A percentile compares a stretch with the other conserved stretches of the same genome.
Conservation (phyloP, 768 basidiomycete genomes). For the Leccinum rimulosum region DNA sequence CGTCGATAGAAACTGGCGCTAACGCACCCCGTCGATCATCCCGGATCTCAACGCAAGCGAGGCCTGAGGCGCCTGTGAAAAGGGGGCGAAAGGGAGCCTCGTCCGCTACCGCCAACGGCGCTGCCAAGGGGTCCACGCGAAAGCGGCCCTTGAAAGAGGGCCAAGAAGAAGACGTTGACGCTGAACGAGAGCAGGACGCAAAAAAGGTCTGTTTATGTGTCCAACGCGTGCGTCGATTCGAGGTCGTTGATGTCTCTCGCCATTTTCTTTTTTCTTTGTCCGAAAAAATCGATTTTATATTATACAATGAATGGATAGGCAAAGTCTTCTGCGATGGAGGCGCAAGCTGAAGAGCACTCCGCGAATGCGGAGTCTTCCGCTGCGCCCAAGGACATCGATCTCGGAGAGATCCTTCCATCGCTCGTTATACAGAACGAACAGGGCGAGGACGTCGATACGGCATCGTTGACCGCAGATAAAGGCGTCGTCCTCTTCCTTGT, state of each 20-base stretch:
- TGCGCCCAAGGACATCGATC: constrained; percentile 40
- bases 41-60: constrained; percentile 51
- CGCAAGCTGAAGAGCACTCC: constrained; percentile 3
- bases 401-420: constrained; percentile 75
- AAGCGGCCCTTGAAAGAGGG: constrained; percentile 35
- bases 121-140: constrained; percentile 31
- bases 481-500: constrained; percentile 83
- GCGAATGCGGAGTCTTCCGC: constrained; percentile 6
- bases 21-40: constrained; percentile 50
- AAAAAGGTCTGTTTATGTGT: constrained; percentile 25
- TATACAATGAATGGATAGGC: constrained; percentile 10
- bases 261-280: not conserved
- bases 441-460: constrained; percentile 71
- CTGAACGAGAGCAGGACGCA: constrained; percentile 16
- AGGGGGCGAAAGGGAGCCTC: constrained; percentile 14
- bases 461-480: constrained; percentile 59
- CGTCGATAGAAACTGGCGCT: constrained; percentile 19
- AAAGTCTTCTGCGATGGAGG: constrained; percentile 18
- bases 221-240: not conserved
- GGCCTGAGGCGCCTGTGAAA: constrained; percentile 27
- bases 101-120: constrained; percentile 16
- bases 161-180: constrained; percentile 18
- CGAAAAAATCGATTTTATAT: not conserved
- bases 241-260: not conserved
- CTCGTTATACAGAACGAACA: constrained; percentile 82